phyloP scores from a whole-genome alignment of 768 basidiomycete genomes.

The Collybiopsis confluens region DNA sequence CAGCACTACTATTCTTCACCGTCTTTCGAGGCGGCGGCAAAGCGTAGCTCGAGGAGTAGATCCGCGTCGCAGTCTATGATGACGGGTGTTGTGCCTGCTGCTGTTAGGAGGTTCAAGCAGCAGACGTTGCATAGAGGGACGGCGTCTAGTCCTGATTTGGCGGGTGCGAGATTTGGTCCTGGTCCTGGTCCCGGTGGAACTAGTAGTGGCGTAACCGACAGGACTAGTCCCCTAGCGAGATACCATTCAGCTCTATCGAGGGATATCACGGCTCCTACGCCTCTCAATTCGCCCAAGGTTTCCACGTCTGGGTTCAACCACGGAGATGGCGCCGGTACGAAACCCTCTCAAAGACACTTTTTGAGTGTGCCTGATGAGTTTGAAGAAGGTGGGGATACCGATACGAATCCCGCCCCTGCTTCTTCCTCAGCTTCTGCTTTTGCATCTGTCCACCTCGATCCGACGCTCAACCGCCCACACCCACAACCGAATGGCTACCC shows the following conservation, averaged over 20 bases:
- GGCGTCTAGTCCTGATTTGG: conserved; percentile 69
- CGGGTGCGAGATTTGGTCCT: background rate
- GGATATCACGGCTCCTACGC: conserved; percentile 44
- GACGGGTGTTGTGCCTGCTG: conserved; percentile 21
- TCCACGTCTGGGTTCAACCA: conserved; percentile 9
- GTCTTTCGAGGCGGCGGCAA: too few relatives aligned
- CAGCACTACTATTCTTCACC: too few relatives aligned
- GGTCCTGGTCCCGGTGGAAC: background rate
- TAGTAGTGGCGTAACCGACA: conserved; percentile 9
- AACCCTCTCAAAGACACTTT: conserved; percentile 14
- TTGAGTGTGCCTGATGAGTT: conserved; percentile 24
- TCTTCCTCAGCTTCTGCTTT: too few relatives aligned
- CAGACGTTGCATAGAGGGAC: conserved; percentile 46
- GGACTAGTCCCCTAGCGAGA: conserved; percentile 37
- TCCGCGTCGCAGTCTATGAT: conserved; percentile 48
- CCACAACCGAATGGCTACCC: too few relatives aligned
- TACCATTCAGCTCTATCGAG: conserved; percentile 32
- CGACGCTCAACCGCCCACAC: background rate
- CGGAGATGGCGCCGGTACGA: conserved; percentile 23
- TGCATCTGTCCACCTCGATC: too few relatives aligned
- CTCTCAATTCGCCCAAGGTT: conserved; percentile 44
- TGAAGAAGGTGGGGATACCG: conserved; percentile 27
- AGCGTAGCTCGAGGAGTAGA: conserved; percentile 29
- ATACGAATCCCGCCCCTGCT: too few relatives aligned
- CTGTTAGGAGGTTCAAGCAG: conserved; percentile 33